phyloP scores from a whole-genome alignment of 352 stramenopile genomes.

The Phytopythium cucurbitacearum region DNA sequence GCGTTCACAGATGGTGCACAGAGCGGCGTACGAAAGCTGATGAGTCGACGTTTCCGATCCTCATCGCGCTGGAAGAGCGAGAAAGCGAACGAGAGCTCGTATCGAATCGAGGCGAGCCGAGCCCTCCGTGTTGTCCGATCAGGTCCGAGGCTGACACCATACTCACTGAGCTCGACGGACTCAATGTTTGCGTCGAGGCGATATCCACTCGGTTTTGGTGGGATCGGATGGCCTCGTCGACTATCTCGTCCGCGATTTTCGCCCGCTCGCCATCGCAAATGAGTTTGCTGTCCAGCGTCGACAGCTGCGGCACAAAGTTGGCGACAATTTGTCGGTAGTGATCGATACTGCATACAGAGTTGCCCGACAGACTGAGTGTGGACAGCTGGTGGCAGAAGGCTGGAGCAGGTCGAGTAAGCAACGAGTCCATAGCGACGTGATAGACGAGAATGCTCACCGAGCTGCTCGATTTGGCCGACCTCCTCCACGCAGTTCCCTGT shows the following conservation, averaged over 20 bases:
- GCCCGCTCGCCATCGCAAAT: constrained; percentile 31
- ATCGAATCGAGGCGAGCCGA: background rate
- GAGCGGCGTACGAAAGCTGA: constrained; percentile 8
- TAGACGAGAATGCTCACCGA: constrained; percentile 30
- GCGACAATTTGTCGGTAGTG: constrained; percentile 63
- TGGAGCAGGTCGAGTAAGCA: constrained; percentile 7
- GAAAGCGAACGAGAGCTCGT: constrained; percentile 15
- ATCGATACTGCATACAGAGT: constrained; percentile 54
- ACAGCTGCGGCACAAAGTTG: constrained; percentile 71
- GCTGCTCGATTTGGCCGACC: constrained; percentile 71
- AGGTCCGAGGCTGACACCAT: too few relatives aligned
- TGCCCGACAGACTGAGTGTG: constrained; percentile 55
- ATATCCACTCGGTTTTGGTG: constrained; percentile 4
- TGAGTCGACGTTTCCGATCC: constrained; percentile 9
- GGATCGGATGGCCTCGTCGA: constrained; percentile 40
- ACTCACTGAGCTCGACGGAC: background rate
- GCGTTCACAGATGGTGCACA: too few relatives aligned
- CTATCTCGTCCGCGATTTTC: constrained; percentile 42
- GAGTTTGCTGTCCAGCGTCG: constrained; percentile 42
- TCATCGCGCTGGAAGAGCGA: constrained; percentile 18
- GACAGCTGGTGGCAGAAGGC: constrained; percentile 64
- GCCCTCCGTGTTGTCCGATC: too few relatives aligned
- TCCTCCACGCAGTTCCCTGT: constrained; percentile 68
- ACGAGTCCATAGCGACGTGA: background rate
- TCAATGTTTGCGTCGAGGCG: constrained; percentile 4